Conservation (phyloP, 257 asterid species). For the Primulina tabacum region DNA sequence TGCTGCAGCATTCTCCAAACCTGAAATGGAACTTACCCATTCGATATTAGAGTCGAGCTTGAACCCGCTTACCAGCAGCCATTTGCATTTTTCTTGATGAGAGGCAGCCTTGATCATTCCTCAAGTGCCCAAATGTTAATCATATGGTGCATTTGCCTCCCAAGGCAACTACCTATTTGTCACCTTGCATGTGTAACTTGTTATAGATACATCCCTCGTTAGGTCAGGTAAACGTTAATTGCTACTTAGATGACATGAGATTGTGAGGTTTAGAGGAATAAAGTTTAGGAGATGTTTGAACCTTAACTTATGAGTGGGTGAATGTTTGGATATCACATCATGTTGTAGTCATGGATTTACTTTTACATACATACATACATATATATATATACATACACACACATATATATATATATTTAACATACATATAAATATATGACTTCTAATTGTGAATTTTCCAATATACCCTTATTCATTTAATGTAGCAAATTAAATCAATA, state of each 20-base stretch:
- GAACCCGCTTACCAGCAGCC: conserved; percentile 44
- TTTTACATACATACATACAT: no score
- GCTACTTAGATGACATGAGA: conserved; percentile 29
- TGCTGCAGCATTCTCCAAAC: conserved; percentile 18
- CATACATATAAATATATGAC: no score
- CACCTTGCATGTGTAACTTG: conserved; percentile 28
- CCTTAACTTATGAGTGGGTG: conserved; percentile 16
- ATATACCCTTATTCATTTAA: no score
- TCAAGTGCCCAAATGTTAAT: conserved; percentile 23
- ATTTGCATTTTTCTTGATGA: conserved; percentile 44
- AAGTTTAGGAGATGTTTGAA: conserved; percentile 18
- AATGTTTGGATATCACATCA: conserved; percentile 18
- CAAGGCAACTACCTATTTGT: conserved; percentile 19
- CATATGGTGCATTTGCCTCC: conserved; percentile 17
- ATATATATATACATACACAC: no score
- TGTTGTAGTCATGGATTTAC: not conserved
- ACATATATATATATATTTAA: no score
- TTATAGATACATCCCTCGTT: conserved; percentile 24
- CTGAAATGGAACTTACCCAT: conserved; percentile 45
- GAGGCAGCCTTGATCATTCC: conserved; percentile 39
- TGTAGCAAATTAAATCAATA: no score
- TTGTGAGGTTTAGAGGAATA: conserved; percentile 23
- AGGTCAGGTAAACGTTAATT: conserved; percentile 16
- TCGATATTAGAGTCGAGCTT: conserved; percentile 57
- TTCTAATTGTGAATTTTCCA: no score